Percentiles rank a stretch among this genome's conserved stretches.
These are phyloP conservation scores for Lupinus albus DNA, from an alignment of 306 rosid species.

Conservation along the genomic window DNA sequence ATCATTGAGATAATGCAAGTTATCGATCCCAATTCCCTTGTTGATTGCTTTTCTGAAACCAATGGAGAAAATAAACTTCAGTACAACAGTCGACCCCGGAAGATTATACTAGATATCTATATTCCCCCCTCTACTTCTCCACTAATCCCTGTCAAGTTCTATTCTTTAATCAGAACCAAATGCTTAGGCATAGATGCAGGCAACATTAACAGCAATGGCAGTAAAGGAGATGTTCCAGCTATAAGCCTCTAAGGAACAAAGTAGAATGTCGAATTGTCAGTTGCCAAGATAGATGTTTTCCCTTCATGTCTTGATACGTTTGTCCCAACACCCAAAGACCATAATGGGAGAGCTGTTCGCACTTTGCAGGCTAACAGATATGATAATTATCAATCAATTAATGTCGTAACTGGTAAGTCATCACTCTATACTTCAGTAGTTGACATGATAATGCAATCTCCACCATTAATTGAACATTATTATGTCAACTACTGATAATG, in stretches of 20 bases:
- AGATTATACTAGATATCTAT: constrained; percentile 10
- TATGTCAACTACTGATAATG: no score
- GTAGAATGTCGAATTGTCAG: constrained; percentile 9
- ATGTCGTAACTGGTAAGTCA: neutral
- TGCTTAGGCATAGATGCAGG: constrained; percentile 15
- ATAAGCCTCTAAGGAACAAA: neutral
- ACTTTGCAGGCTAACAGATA: neutral
- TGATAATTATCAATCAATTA: neutral
- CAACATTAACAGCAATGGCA: neutral
- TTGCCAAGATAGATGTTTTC: constrained; percentile 2
- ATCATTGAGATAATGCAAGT: constrained; percentile 96
- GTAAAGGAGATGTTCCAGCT: neutral
- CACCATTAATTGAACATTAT: no score
- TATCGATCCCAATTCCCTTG: constrained; percentile 98
- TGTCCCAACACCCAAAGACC: neutral
- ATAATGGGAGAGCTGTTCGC: neutral
- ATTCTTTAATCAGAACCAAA: constrained; percentile 29
- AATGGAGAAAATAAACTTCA: constrained; percentile 36
- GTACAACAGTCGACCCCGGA: constrained; percentile 32
- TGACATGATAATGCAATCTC: constrained; percentile 2
- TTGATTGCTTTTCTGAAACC: constrained; percentile 75
- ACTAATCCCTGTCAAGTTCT: neutral
- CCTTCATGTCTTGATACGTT: neutral
- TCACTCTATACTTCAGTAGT: constrained; percentile 1
- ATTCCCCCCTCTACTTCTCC: constrained; percentile 9